A percentile compares a stretch with the other conserved stretches of the same genome.
Conservation (phyloP, 2,329 filamentous ascomycete species). For the Ophiocordyceps robertsii region DNA sequence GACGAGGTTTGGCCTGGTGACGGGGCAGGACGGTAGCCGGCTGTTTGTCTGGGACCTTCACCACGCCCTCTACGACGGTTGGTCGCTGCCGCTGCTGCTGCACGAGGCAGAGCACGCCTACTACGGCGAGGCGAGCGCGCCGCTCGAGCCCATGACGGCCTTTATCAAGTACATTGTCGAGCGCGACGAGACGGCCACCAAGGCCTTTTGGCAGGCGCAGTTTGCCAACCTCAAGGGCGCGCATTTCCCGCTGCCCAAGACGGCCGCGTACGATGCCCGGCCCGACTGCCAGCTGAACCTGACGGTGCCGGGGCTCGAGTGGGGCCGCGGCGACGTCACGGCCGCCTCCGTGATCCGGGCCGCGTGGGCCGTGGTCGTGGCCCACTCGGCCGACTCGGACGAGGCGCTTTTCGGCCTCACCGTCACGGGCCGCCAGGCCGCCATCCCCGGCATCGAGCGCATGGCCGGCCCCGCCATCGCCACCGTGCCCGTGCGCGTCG, state of each 20-base stretch:
- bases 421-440: constrained; percentile 13
- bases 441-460: constrained; percentile 11
- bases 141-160: constrained; percentile 14
- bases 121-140: not conserved
- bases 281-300: constrained; percentile 1
- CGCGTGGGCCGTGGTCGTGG: constrained; percentile 19
- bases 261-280: constrained; percentile 1
- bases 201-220: constrained; percentile 27
- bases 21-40: not conserved
- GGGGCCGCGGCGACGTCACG: constrained; percentile 6
- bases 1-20: constrained; percentile 3
- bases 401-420: constrained; percentile 17
- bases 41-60: constrained; percentile 9
- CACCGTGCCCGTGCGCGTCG: constrained; percentile 10
- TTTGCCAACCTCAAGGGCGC: constrained; percentile 13
- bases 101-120: constrained; percentile 6
- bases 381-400: constrained; percentile 17
- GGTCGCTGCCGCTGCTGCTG: constrained; percentile 27
- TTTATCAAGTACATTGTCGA: constrained; percentile 29
- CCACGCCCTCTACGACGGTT: constrained; percentile 39
- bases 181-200: constrained; percentile 7
- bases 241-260: constrained; percentile 3
- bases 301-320: constrained; percentile 1
- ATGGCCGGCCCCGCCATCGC: constrained; percentile 15
- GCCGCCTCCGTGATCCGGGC: constrained; percentile 11